Evolutionary conservation across 768 basidiomycete genomes (phyloP), one percentile per base, ranked within the genome.

Genomic region (Cystobasidiopsis lactophilus): DNA sequence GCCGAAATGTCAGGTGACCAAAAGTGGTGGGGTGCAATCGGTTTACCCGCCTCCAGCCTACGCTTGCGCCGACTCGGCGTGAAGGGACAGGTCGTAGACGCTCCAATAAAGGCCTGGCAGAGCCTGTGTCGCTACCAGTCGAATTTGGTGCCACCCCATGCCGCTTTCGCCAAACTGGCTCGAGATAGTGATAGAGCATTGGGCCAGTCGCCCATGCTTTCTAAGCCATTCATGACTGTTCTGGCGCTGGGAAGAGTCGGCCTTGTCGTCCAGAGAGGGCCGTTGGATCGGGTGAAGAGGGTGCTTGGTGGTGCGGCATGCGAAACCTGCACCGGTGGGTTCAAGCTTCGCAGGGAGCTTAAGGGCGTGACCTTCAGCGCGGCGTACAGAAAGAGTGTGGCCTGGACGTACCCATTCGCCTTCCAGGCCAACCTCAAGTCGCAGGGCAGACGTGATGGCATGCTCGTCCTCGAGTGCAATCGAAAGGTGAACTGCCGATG

Each of bases 391-490:
- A 39, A 19, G 13, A 39, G 13, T 39, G 41, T 9, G 11, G 19
- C 41, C 19, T 7, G 11, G n/a, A n/a, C 33, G 16, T 35, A 35
- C 33, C 33, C 33, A 27, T 9, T 50, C 39, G 10, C 55, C 57
- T 33, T 60, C 55, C 1, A 14, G 11, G 16, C 52, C 52, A 2
- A 60, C 57, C 18, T 60, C 41, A 24, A 56, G 38, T n/a, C 9
- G 0, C 5, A 48, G 26, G 0, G 3, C 21, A 3, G 16, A n/a
- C 21, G 53, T 13, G 19, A 60, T 21, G 18, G 2, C 2, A 19
- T 39, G 35, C 14, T 49, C 51, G n/a, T 60, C 40, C 24, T 58
- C 59, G 27, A 58, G 39, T 0, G 56, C 24, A 11, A 60, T 24
- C 3, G 46, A 14, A 1, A 60, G 40, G 1, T 5, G 19, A 1